These are phyloP conservation scores for Diutina ranongensis DNA, from an alignment of 1,139 yeast genomes.

Conservation along the genomic window DNA sequence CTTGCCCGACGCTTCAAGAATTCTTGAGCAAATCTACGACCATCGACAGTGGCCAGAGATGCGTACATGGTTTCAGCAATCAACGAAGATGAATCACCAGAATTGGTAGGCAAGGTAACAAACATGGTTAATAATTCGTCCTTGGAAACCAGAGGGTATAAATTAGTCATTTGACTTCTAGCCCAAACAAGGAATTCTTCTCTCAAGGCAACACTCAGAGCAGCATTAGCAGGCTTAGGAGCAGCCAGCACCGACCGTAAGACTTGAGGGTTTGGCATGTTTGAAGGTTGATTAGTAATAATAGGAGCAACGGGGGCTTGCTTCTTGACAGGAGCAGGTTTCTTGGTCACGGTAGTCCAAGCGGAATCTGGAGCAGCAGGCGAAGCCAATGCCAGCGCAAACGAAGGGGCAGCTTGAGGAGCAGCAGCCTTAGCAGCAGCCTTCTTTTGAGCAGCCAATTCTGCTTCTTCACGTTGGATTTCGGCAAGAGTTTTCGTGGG, in stretches of 20 bases:
- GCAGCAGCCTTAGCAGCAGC: slow-evolving; percentile 14
- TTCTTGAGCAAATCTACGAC: slow-evolving; percentile 86
- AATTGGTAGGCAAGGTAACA: slow-evolving; percentile 59
- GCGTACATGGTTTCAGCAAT: slow-evolving; percentile 89
- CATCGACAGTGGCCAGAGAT: slow-evolving; percentile 88
- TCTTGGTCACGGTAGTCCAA: slow-evolving; percentile 32
- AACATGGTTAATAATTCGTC: slow-evolving; percentile 75
- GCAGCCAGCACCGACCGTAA: slow-evolving; percentile 36
- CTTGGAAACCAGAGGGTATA: slow-evolving; percentile 63
- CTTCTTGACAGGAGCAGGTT: slow-evolving; percentile 13
- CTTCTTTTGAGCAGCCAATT: slow-evolving; percentile 22
- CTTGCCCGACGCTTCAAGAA: slow-evolving; percentile 66
- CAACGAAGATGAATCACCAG: slow-evolving; percentile 65
- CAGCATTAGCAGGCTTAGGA: slow-evolving; percentile 16
- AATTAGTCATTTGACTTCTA: slow-evolving; percentile 55
- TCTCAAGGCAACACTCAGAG: slow-evolving; percentile 19
- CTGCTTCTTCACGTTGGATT: slow-evolving; percentile 35
- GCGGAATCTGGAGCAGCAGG: slow-evolving; percentile 18
- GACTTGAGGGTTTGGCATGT: slow-evolving; percentile 27
- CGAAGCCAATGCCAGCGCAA: slow-evolving; percentile 13
- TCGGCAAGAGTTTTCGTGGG: slow-evolving; percentile 30
- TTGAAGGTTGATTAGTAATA: slow-evolving; percentile 16
- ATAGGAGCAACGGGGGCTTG: slow-evolving; percentile 21
- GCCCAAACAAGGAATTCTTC: slow-evolving; percentile 85
- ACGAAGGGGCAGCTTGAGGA: slow-evolving; percentile 10